A percentile compares a stretch with the other conserved stretches of the same genome.
Evolutionary conservation across 2,329 filamentous ascomycete species (phyloP).

Genomic region (Botrytis galanthina): DNA sequence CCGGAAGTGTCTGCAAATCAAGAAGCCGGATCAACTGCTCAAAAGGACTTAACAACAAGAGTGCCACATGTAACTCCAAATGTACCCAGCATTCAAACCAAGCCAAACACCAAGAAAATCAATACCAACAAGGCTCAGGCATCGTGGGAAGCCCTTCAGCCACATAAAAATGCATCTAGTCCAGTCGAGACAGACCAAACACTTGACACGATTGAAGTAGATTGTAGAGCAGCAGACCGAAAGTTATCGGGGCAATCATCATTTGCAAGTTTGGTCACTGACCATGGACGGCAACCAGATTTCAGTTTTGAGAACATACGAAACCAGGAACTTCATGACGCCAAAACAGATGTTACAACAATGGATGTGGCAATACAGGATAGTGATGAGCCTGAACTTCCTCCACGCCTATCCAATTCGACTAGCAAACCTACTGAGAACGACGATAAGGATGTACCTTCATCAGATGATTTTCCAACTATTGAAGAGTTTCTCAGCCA

Average conservation of each 20-base stretch:
- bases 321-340: slow-evolving; percentile 21
- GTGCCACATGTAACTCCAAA: background rate
- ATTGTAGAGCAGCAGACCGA: slow-evolving; percentile 28
- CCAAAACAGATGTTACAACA: slow-evolving; percentile 19
- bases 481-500: slow-evolving; percentile 33
- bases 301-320: slow-evolving; percentile 41
- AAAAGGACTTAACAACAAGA: background rate
- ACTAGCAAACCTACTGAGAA: background rate
- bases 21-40: background rate
- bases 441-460: slow-evolving; percentile 17
- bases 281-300: slow-evolving; percentile 52
- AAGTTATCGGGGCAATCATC: slow-evolving; percentile 39
- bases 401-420: background rate
- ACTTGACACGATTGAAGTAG: slow-evolving; percentile 13
- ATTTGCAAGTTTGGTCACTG: slow-evolving; percentile 43
- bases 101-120: slow-evolving; percentile 5
- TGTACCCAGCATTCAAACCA: background rate
- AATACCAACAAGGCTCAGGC: slow-evolving; percentile 25
- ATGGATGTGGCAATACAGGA: slow-evolving; percentile 1
- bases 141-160: slow-evolving; percentile 27
- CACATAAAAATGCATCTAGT: slow-evolving; percentile 10
- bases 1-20: background rate
- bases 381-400: slow-evolving; percentile 16
- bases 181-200: slow-evolving; percentile 1
- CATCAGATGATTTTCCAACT: slow-evolving; percentile 30